These are phyloP conservation scores for Noccaea bulbosa DNA, from an alignment of 345 rosid genomes.

Conservation along the genomic window DNA sequence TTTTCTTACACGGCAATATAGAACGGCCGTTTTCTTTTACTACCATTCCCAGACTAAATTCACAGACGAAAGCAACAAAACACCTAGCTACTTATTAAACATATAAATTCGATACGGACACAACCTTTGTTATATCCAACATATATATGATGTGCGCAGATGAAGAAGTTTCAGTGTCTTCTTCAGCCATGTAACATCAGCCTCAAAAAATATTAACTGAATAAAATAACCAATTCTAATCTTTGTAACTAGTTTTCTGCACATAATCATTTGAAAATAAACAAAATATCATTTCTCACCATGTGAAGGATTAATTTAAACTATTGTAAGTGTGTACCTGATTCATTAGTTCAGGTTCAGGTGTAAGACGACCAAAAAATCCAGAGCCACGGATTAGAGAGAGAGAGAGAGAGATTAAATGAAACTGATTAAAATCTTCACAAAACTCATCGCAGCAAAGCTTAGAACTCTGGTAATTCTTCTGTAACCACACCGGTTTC, in stretches of 20 bases:
- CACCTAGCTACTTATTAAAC: too few relatives aligned
- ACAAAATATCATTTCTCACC: not conserved
- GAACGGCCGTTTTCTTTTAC: too few relatives aligned
- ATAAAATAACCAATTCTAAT: conserved; percentile 3
- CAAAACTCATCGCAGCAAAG: not conserved
- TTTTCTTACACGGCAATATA: too few relatives aligned
- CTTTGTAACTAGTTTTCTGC: conserved; percentile 26
- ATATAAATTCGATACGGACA: not conserved
- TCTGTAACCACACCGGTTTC: conserved; percentile 8
- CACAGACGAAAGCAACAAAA: too few relatives aligned
- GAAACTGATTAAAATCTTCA: not conserved
- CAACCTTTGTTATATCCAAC: not conserved
- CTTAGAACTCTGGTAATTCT: not conserved
- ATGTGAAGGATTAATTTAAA: not conserved
- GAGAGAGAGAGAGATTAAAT: conserved; percentile 6
- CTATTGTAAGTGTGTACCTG: conserved; percentile 8
- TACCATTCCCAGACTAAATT: too few relatives aligned
- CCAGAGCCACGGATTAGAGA: not conserved
- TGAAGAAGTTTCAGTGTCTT: conserved; percentile 3
- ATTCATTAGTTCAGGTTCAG: conserved; percentile 11
- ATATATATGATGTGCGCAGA: not conserved
- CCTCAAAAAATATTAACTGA: not conserved
- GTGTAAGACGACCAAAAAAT: conserved; percentile 6
- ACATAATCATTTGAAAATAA: conserved; percentile 13
- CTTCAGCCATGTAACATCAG: not conserved